phyloP scores from a whole-genome alignment of 1,284 basidiomycete species.

The Gymnopus androsaceus region DNA sequence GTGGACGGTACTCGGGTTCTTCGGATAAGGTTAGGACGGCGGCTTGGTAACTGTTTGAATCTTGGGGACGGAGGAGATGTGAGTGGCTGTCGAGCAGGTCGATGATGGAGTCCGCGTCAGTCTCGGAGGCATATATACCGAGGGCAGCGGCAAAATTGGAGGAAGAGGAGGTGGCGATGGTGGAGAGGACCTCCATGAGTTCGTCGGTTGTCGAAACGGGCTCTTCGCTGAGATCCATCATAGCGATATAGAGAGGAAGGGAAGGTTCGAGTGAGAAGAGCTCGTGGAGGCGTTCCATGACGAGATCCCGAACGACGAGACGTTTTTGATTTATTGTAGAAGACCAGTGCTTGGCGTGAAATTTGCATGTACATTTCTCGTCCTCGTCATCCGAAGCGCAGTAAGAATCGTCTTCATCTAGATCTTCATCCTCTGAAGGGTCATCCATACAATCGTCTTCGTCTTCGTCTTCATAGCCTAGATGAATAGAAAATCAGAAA shows the following conservation, averaged over 20 bases:
- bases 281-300: conserved; percentile 43
- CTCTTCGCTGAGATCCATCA: conserved; percentile 41
- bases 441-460: conserved; percentile 34
- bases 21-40: conserved; percentile 43
- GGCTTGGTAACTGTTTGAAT: conserved; percentile 45
- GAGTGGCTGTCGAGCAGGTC: conserved; percentile 45
- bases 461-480: conserved; percentile 20
- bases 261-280: conserved; percentile 55
- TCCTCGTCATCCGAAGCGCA: conserved; percentile 30
- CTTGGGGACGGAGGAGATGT: conserved; percentile 60
- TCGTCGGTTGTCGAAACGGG: conserved; percentile 29
- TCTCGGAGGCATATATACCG: conserved; percentile 46
- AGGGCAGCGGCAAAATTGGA: conserved; percentile 57
- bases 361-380: conserved; percentile 32
- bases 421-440: conserved; percentile 26
- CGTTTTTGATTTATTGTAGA: conserved; percentile 41
- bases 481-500: conserved; percentile 18
- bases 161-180: conserved; percentile 47
- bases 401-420: conserved; percentile 34
- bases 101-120: conserved; percentile 36
- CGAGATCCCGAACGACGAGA: conserved; percentile 40
- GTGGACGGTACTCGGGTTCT: conserved; percentile 22
- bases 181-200: conserved; percentile 39
- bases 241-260: conserved; percentile 42
- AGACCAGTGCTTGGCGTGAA: conserved; percentile 56